Evolutionary conservation across 1,139 yeast genomes (phyloP).

Genomic region (Suzukiozyma palmioleophila): DNA sequence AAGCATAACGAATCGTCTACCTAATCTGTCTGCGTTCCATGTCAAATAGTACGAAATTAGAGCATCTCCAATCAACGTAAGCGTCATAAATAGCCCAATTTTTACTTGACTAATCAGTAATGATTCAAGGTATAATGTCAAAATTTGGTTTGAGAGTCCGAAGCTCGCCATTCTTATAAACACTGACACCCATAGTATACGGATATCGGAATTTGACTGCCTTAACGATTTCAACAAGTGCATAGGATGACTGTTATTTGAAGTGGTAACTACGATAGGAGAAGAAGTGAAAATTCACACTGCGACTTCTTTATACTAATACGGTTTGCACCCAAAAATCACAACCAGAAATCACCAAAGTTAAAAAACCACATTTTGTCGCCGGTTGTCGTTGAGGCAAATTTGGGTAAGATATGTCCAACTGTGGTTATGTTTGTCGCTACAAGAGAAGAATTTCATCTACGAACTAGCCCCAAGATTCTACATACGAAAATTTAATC

Average conservation of each 20-base stretch:
- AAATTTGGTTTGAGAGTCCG: slow-evolving; percentile 77
- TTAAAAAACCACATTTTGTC: too few relatives aligned
- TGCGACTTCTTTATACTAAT: too few relatives aligned
- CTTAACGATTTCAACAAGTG: slow-evolving; percentile 21
- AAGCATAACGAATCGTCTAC: slow-evolving; percentile 63
- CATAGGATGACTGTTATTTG: slow-evolving; percentile 12
- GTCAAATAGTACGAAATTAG: slow-evolving; percentile 66
- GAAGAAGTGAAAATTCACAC: too few relatives aligned
- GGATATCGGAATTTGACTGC: slow-evolving; percentile 47
- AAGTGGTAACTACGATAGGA: too few relatives aligned
- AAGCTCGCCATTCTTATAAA: slow-evolving; percentile 72
- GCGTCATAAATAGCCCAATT: slow-evolving; percentile 80
- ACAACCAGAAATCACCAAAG: too few relatives aligned
- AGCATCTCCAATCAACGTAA: slow-evolving; percentile 79
- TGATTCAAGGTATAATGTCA: slow-evolving; percentile 62
- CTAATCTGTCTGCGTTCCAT: slow-evolving; percentile 75
- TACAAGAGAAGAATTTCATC: too few relatives aligned
- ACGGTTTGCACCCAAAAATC: too few relatives aligned
- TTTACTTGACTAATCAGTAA: slow-evolving; percentile 51
- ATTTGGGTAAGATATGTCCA: too few relatives aligned
- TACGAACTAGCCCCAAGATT: too few relatives aligned
- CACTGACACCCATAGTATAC: slow-evolving; percentile 65
- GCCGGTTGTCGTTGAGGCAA: too few relatives aligned
- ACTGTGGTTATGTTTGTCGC: too few relatives aligned
- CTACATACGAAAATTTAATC: too few relatives aligned